Percentiles rank a stretch among this genome's conserved stretches.
Conservation (phyloP, 2,329 filamentous ascomycete genomes). For the Domatiomyces catenatus region DNA sequence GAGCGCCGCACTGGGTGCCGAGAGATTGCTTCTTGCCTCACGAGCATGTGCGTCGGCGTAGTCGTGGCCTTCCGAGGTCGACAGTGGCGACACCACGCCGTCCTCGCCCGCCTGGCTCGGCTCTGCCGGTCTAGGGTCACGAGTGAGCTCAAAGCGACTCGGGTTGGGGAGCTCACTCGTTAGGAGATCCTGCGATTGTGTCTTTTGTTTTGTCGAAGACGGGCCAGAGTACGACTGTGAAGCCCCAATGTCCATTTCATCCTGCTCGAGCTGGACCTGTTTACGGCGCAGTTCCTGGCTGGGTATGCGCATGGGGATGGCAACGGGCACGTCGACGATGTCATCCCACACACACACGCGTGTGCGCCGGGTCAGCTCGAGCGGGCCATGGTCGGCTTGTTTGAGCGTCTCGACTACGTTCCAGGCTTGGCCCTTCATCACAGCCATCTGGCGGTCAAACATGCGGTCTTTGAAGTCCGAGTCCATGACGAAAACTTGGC, state of each 20-base stretch:
- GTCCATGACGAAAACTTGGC: conserved; percentile 78
- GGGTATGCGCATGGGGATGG: conserved; percentile 72
- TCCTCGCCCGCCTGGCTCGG: conserved; percentile 19
- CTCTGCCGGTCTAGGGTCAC: conserved; percentile 25
- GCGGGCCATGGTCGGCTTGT: conserved; percentile 73
- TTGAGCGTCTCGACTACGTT: conserved; percentile 98
- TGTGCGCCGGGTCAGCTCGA: conserved; percentile 79
- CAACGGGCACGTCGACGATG: conserved; percentile 85
- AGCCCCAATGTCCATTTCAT: conserved; percentile 83
- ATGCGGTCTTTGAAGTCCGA: conserved; percentile 95
- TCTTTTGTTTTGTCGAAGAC: background rate
- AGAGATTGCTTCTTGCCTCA: conserved; percentile 22
- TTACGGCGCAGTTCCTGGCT: conserved; percentile 55
- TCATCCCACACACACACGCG: conserved; percentile 98
- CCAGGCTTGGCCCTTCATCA: conserved; percentile 99
- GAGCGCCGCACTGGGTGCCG: conserved; percentile 24
- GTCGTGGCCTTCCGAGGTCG: conserved; percentile 11
- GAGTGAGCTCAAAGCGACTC: conserved; percentile 55
- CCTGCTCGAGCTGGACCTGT: conserved; percentile 34
- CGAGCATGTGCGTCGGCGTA: conserved; percentile 16
- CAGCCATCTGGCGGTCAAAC: conserved; percentile 95
- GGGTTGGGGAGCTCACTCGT: conserved; percentile 53
- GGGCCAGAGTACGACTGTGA: conserved; percentile 20
- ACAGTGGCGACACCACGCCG: conserved; percentile 24
- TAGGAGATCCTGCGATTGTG: conserved; percentile 35